Evolutionary conservation across 345 rosid genomes (phyloP).

Genomic region (Citrus australasica): DNA sequence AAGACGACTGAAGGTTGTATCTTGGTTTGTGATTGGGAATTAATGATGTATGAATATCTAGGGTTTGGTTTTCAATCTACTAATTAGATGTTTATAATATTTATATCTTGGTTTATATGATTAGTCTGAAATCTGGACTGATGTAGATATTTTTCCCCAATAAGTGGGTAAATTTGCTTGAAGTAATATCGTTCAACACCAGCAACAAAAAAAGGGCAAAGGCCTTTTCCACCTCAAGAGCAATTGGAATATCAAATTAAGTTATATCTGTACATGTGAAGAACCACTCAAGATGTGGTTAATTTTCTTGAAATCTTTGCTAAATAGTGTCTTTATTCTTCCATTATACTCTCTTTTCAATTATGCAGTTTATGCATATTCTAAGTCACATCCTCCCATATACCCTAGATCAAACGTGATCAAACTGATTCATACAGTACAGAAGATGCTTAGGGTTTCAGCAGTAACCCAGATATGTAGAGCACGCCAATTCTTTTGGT

Average conservation of each 20-base stretch:
- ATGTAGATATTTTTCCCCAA: background rate
- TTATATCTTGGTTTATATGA: background rate
- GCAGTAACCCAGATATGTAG: background rate
- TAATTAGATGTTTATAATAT: background rate
- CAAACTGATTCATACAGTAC: background rate
- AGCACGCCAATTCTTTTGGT: background rate
- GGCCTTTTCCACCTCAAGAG: background rate
- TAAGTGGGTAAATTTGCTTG: background rate
- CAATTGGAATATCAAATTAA: background rate
- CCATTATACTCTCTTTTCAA: background rate
- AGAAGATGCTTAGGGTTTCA: background rate
- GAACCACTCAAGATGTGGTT: background rate
- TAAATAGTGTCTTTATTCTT: background rate
- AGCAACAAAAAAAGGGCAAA: background rate
- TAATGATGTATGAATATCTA: background rate
- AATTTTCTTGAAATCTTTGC: background rate
- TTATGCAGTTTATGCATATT: background rate
- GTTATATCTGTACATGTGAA: background rate
- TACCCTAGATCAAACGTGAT: background rate
- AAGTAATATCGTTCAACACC: background rate
- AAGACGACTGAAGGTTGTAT: background rate
- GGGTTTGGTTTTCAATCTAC: constrained; percentile 17
- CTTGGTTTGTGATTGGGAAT: constrained; percentile 6
- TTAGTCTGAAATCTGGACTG: background rate
- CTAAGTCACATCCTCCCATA: background rate